Evolutionary conservation across 768 basidiomycete genomes (phyloP).

Genomic region (Hemileccinum impolitum): DNA sequence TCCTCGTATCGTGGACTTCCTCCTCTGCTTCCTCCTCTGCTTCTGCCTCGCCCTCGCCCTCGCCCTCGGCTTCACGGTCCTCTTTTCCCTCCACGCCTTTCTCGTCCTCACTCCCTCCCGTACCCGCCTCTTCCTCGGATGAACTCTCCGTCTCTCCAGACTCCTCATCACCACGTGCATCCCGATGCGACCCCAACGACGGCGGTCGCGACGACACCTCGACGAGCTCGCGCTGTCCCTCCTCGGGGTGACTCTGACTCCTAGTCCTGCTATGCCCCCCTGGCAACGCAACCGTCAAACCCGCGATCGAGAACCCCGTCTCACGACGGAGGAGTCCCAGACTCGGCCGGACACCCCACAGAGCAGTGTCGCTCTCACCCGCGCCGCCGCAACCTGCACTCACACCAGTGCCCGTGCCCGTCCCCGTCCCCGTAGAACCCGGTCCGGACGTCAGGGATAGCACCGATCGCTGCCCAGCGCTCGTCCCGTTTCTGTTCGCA

Average conservation of each 20-base stretch:
- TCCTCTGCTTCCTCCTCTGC: constrained; percentile 21
- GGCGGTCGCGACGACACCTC: constrained; percentile 50
- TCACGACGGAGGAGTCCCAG: constrained; percentile 73
- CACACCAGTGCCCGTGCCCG: too few species aligned
- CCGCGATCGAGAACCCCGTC: constrained; percentile 80
- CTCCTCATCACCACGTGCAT: neutral
- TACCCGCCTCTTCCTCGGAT: constrained; percentile 1
- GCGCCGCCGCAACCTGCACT: too few species aligned
- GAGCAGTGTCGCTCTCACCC: too few species aligned
- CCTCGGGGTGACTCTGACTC: constrained; percentile 23
- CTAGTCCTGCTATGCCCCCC: constrained; percentile 17
- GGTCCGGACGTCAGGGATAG: too few species aligned
- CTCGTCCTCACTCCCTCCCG: constrained; percentile 22
- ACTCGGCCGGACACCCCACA: constrained; percentile 34
- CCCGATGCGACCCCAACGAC: constrained; percentile 37
- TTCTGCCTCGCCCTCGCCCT: constrained; percentile 25
- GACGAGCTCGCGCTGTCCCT: constrained; percentile 49
- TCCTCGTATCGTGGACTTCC: constrained; percentile 54
- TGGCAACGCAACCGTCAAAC: constrained; percentile 65
- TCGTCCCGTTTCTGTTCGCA: neutral
- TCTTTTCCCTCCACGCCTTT: constrained; percentile 24
- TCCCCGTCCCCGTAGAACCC: too few species aligned
- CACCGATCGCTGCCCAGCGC: neutral
- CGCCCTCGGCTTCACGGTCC: constrained; percentile 25
- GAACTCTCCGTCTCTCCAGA: constrained; percentile 21